phyloP scores from a whole-genome alignment of 2,329 filamentous ascomycete species.

The Colletotrichum costaricense region DNA sequence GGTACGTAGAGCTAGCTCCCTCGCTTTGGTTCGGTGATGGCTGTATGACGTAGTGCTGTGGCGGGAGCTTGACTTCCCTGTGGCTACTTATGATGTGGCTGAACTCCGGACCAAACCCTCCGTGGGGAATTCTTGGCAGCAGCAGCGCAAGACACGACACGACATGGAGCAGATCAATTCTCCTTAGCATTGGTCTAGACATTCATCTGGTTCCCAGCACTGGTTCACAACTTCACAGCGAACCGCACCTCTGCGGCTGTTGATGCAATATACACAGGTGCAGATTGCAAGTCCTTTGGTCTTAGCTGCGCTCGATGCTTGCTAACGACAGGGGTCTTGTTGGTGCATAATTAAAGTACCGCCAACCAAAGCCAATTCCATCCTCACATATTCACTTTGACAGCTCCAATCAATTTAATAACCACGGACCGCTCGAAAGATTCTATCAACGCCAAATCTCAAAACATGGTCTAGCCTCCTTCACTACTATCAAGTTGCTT shows the following conservation, averaged over 20 bases:
- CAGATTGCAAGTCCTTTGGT: background rate
- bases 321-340: background rate
- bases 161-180: no score
- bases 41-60: constrained; percentile 31
- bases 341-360: background rate
- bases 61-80: background rate
- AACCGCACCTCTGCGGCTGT: background rate
- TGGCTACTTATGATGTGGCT: constrained; percentile 15
- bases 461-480: background rate
- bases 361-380: background rate
- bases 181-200: background rate
- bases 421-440: background rate
- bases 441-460: background rate
- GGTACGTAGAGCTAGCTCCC: constrained; percentile 18
- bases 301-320: background rate
- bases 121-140: background rate
- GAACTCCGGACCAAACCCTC: background rate
- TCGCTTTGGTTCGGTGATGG: constrained; percentile 26
- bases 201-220: background rate
- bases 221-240: background rate
- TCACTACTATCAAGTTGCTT: background rate
- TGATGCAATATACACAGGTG: background rate
- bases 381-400: background rate
- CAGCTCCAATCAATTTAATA: background rate
- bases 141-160: no score